Evolutionary conservation across 1,139 yeast species (phyloP).

Genomic region (Lodderomyces orthopsilosis): DNA sequence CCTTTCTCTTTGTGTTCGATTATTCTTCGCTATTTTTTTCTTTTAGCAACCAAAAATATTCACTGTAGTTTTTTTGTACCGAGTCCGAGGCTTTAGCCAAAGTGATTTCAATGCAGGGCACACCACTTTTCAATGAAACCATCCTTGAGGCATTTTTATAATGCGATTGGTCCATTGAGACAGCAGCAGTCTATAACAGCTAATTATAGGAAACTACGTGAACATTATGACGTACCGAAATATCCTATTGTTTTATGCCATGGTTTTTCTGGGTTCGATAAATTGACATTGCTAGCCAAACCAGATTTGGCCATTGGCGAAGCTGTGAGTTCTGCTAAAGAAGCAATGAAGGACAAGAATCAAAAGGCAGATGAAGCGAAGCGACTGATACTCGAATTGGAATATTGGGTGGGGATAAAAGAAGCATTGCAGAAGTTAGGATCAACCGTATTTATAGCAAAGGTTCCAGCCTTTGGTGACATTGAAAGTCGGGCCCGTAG

Average conservation of each 20-base stretch:
- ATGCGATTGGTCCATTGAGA: not conserved
- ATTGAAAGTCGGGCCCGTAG: conserved; percentile 67
- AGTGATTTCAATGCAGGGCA: not conserved
- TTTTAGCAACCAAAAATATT: not conserved
- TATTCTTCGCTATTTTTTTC: not conserved
- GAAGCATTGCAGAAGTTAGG: conserved; percentile 61
- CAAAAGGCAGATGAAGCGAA: not conserved
- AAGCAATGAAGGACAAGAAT: conserved; percentile 1
- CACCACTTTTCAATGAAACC: not conserved
- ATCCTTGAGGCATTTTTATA: not conserved
- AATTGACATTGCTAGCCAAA: conserved; percentile 47
- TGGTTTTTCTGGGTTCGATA: conserved; percentile 81
- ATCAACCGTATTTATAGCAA: conserved; percentile 66
- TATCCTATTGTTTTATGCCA: conserved; percentile 79
- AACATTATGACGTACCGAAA: conserved; percentile 34
- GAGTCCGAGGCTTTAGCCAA: not conserved
- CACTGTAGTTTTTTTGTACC: too few species aligned
- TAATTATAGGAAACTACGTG: conserved; percentile 14
- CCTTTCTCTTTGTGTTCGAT: not conserved
- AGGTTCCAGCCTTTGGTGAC: conserved; percentile 80
- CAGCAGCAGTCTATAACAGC: conserved; percentile 5
- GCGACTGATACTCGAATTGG: conserved; percentile 39
- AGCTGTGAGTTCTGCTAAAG: conserved; percentile 16
- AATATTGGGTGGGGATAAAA: conserved; percentile 81
- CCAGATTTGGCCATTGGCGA: conserved; percentile 15